A percentile compares a stretch with the other conserved stretches of the same genome.
phyloP scores from a whole-genome alignment of 2,329 filamentous ascomycete genomes.

The Hypoxylon sp. region DNA sequence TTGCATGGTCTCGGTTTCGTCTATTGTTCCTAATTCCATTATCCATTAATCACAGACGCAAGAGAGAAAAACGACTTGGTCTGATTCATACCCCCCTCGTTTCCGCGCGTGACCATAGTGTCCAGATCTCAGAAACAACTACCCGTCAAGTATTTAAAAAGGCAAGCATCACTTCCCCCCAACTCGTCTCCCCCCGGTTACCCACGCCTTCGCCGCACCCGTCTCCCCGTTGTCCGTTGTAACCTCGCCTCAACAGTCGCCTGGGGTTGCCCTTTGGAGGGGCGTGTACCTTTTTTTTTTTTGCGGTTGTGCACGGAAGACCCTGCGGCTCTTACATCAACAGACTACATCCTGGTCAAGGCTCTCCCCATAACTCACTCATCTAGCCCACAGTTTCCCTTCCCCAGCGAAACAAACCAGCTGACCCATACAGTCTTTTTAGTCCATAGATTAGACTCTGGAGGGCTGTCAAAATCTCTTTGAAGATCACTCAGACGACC shows the following conservation, averaged over 20 bases:
- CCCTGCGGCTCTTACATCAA: constrained; percentile 42
- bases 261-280: constrained; percentile 35
- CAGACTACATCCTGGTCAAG: constrained; percentile 24
- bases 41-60: constrained; percentile 33
- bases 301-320: constrained; percentile 25
- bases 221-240: constrained; percentile 18
- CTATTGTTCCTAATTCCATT: constrained; percentile 41
- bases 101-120: constrained; percentile 37
- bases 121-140: constrained; percentile 28
- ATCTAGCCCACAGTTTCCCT: constrained; percentile 25
- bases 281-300: constrained; percentile 15
- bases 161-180: constrained; percentile 34
- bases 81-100: constrained; percentile 20
- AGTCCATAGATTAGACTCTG: constrained; percentile 36
- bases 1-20: constrained; percentile 43
- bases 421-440: constrained; percentile 32
- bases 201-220: constrained; percentile 20
- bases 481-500: constrained; percentile 32
- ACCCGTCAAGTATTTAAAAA: constrained; percentile 34
- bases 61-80: constrained; percentile 2
- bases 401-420: constrained; percentile 24
- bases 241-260: constrained; percentile 24
- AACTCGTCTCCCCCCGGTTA: constrained; percentile 9
- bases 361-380: constrained; percentile 25
- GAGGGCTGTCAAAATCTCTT: constrained; percentile 23